Conservation (phyloP, 2,329 filamentous ascomycete genomes). For the Helicocarpus griseus region DNA sequence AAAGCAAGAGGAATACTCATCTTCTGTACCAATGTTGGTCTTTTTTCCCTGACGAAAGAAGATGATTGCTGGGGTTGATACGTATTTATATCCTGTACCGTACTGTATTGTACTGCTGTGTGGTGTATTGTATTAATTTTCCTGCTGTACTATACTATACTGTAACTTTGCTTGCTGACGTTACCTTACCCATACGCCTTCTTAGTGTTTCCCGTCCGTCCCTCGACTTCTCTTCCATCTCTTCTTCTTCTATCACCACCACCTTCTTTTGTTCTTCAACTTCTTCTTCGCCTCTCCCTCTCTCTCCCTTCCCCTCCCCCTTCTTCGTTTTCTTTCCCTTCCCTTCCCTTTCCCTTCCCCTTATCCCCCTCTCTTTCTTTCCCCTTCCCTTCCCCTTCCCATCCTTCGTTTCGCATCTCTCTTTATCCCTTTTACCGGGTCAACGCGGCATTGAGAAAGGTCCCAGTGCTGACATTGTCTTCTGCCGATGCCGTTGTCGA, state of each 20-base stretch:
- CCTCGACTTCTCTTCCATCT: constrained; percentile 11
- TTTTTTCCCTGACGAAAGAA: not conserved
- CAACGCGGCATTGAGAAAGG: not conserved
- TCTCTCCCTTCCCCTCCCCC: constrained; percentile 1
- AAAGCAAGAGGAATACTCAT: not conserved
- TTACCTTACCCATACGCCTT: constrained; percentile 2
- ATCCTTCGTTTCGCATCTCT: constrained; percentile 4
- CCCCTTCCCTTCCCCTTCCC: constrained; percentile 6
- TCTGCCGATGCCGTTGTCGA: constrained; percentile 1
- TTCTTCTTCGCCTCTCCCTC: constrained; percentile 3
- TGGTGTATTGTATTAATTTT: too few species aligned
- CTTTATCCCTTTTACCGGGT: constrained; percentile 2
- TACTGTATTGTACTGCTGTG: too few species aligned
- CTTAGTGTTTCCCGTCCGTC: too few species aligned
- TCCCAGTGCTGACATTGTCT: not conserved
- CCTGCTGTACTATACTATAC: constrained; percentile 3
- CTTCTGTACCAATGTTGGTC: not conserved
- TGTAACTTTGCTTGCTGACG: not conserved
- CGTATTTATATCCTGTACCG: not conserved
- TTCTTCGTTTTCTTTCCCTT: not conserved
- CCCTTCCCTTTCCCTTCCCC: constrained; percentile 3
- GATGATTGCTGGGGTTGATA: not conserved
- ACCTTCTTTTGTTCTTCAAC: constrained; percentile 5
- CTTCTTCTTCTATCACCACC: constrained; percentile 8
- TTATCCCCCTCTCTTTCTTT: constrained; percentile 3